phyloP scores from a whole-genome alignment of 2,329 filamentous ascomycete genomes.

The Venturia nashicola region DNA sequence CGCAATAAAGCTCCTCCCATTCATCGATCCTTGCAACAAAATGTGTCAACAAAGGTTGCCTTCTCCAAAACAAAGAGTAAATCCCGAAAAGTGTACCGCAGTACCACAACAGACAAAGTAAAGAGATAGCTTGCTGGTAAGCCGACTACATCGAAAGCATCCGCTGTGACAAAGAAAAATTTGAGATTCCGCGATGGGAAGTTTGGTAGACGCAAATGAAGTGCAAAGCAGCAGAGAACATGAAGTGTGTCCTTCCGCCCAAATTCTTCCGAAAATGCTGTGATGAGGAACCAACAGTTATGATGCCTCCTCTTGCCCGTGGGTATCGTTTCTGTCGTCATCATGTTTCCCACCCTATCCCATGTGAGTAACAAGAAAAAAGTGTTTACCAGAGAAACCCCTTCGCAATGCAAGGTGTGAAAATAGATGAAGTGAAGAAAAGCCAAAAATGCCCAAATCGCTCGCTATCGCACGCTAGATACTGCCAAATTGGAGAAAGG shows the following conservation, averaged over 20 bases:
- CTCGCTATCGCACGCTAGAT: slow-evolving; percentile 1
- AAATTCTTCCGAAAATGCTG: not conserved
- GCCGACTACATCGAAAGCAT: not conserved
- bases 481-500: not conserved
- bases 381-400: slow-evolving; percentile 2
- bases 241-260: not conserved
- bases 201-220: not conserved
- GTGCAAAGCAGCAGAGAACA: not conserved
- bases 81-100: not conserved
- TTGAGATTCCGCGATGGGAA: not conserved
- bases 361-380: not conserved
- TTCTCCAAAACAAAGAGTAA: not conserved
- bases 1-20: not conserved
- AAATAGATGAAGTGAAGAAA: not conserved
- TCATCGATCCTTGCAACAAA: not conserved
- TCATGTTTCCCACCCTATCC: not conserved
- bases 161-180: not conserved
- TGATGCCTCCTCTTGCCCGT: not conserved
- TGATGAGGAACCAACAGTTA: not conserved
- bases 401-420: not conserved
- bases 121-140: not conserved
- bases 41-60: not conserved
- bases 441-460: not conserved
- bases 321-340: slow-evolving; percentile 3
- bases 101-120: slow-evolving; percentile 3